These are phyloP conservation scores for Canna indica DNA, from an alignment of 176 grass and related monocot species.

Conservation along the genomic window DNA sequence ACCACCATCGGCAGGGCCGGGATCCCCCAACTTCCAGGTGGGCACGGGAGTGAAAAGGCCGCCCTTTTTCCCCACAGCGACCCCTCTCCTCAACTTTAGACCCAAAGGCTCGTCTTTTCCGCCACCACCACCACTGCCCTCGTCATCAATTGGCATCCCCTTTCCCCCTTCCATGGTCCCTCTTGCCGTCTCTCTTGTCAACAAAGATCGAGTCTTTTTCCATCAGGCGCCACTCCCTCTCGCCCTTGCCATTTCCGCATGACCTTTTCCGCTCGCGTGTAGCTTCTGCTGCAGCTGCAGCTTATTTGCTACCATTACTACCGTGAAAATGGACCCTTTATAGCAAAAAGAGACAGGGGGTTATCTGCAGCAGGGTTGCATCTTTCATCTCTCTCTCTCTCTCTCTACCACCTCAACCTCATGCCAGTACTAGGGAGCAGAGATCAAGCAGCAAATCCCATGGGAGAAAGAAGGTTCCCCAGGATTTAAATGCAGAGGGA, in stretches of 20 bases:
- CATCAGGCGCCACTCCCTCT: background rate
- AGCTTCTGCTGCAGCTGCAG: background rate
- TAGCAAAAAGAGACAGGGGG: background rate
- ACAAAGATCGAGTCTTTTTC: background rate
- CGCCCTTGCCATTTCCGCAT: background rate
- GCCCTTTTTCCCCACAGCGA: constrained; percentile 9
- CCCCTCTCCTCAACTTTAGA: constrained; percentile 10
- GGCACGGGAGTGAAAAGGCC: constrained; percentile 12
- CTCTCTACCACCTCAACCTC: background rate
- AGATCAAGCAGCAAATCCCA: background rate
- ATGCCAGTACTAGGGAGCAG: background rate
- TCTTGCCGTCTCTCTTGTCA: background rate
- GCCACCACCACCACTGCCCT: background rate
- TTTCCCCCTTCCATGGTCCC: constrained; percentile 11
- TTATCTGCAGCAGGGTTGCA: background rate
- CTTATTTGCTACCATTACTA: background rate
- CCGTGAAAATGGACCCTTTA: background rate
- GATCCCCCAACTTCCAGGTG: constrained; percentile 14
- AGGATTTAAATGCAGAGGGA: background rate
- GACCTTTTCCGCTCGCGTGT: background rate
- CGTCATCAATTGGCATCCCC: background rate
- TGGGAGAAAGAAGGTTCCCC: background rate
- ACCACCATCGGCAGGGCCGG: background rate
- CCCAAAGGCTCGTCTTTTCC: constrained; percentile 7
- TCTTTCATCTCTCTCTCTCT: background rate